Evolutionary conservation across 805 yeast species (phyloP), one percentile per base, ranked within the genome.

Genomic region (Priceomyces castillae): DNA sequence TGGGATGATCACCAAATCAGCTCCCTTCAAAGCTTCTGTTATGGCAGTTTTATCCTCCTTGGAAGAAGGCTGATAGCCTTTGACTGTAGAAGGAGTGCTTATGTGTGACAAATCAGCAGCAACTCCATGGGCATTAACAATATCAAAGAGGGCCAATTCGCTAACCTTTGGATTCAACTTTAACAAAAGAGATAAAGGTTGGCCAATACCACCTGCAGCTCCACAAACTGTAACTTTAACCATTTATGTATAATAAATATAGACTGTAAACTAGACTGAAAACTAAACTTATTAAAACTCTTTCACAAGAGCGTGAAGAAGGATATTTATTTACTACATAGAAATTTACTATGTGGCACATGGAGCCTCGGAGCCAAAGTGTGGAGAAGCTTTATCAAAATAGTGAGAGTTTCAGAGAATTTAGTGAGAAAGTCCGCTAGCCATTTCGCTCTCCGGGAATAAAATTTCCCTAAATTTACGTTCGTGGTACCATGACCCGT

Each of bases 191-290:
- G 76, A 71, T 42, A 71, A 64, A 16, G 76, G 76, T 53, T 71
- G 76, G 41, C 76, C 76, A 48, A 71, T 71, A 37, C 76, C 76
- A 42, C 76, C 76, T 40, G 76, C 76, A 35, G 76, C 76, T 34
- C 76, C 76, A 50, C 74, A 71, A 40, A 71, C 75, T 30, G 76
- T 71, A 45, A 71, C 76, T 61, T 71, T 71, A 37, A 68, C 71
- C 67, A 65, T 68, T 23, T 23, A 9, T 34, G 37, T 28, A 4
- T 28, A 28, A 28, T 28, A 28, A 28, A 28, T 23, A 23, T 33
- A 33, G 36, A 33, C 5, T 33, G 19, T 6, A 16, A 33, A 16
- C 23, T 18, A 30, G 11, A 25, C 11, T 28, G n/a, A n/a, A 11
- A 5, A 5, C 10, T 23, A 7, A n/a, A 10, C 31, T 28, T 28